Base-by-base conservation (phyloP, 208 protist species). In the Blechomonas ayalai region DNA sequence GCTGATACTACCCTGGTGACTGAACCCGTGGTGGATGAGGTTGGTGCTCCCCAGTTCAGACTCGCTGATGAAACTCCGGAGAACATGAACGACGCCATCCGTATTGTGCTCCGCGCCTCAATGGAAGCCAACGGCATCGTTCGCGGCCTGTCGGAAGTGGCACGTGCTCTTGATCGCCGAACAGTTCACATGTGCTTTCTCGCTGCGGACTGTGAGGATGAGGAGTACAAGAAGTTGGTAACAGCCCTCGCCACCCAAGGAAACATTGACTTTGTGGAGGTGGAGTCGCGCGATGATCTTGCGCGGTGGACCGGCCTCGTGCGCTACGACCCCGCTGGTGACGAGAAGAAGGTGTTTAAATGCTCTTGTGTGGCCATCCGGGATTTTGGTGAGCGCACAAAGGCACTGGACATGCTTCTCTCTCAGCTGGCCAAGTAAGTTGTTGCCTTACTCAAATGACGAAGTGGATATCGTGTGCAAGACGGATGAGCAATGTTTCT, bases 201-300 rank as follows among this genome's bases (percentile, higher is more conserved):
- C 3, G 68, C 68, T 9, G 43, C 46, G 4, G 64, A 73, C 51
- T 77, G 68, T 25, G 68, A 77, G 8, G 68, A 77, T 40, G 63
- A 66, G 31, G 57, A 52, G 28, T 77, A 77, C 57, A 77, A 77
- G 43, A 67, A 66, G 35, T 64, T 77, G 24, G 66, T 77, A 13
- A 66, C 52, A 31, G 59, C 64, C 1, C 56, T 77, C n/a, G 42
- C 51, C 26, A 47, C 18, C 18, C 57, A 77, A 29, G 22, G 31
- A 0, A 68, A 62, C 42, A 67, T 77, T 39, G 57, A 77, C 35
- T 52, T 77, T 36, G 54, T 77, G 19, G 52, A 62, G 58, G 64
- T 77, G 2, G 52, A 56, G 9, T 62, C 56, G 25, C 50, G 51
- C 4, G 48, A 57, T 24, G 50, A 59, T 22, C 54, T 73, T 32